A percentile compares a stretch with the other conserved stretches of the same genome.
These are phyloP conservation scores for Tephrocybe sp. DNA, from an alignment of 768 basidiomycete genomes.

Conservation along the genomic window DNA sequence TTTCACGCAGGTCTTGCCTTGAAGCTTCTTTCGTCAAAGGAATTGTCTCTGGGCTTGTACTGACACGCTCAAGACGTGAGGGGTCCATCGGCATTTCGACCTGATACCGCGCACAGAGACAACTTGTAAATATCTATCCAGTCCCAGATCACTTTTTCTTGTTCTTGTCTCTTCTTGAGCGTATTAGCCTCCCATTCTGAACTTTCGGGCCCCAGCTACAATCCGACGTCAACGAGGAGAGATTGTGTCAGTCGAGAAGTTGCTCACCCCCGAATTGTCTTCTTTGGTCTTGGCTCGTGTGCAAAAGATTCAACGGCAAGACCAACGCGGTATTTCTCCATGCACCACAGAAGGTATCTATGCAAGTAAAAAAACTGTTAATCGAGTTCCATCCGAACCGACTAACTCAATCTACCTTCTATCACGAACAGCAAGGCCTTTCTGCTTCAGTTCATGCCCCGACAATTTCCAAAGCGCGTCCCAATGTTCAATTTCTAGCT, in stretches of 20 bases:
- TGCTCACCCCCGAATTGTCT: constrained; percentile 79
- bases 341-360: constrained; percentile 85
- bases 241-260: not conserved
- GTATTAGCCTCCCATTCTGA: constrained; percentile 73
- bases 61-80: too few species aligned
- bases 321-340: constrained; percentile 74
- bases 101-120: not conserved
- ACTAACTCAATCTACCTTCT: constrained; percentile 52
- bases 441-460: constrained; percentile 58
- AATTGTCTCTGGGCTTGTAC: too few species aligned
- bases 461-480: constrained; percentile 67
- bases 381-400: constrained; percentile 4
- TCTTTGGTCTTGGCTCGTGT: constrained; percentile 66
- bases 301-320: constrained; percentile 58
- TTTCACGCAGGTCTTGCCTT: too few species aligned
- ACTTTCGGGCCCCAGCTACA: constrained; percentile 72
- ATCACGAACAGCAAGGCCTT: constrained; percentile 66
- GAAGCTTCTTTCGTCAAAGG: too few species aligned
- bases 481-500: constrained; percentile 68
- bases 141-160: constrained; percentile 22
- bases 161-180: constrained; percentile 53
- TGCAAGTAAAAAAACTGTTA: not conserved
- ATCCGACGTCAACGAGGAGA: not conserved
- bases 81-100: constrained; percentile 23
- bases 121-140: not conserved